Base-by-base conservation (phyloP, 2,329 filamentous ascomycete species). In the Calycina herbarum region DNA sequence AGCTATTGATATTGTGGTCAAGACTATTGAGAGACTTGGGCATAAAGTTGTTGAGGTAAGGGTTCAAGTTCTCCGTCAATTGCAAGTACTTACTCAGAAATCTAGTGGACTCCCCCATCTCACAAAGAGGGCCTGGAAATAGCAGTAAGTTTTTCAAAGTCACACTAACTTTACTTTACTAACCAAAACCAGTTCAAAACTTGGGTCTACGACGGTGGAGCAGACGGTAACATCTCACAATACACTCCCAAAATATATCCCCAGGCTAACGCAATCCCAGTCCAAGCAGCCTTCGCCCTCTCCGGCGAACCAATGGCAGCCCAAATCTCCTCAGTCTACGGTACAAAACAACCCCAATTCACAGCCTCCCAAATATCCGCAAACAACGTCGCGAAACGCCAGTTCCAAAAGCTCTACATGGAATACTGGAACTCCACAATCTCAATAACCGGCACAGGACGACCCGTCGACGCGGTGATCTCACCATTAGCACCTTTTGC, bases 391-490 rank as follows among this genome's bases (percentile, higher is more conserved):
- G 75, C 77, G 17, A 85, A 85, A 65, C 79, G 86, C 1, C 78
- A 83, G 31, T 84, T 81, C 60, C 84, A 87, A 70, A 84, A 83
- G 65, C 76, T 79, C 20, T 89, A 89, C 68, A 81, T 86, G 75
- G 86, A 89, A 61, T 89, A 75, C 64, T 75, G 71, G 73, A 76
- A 75, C 63, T 66, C 63, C 13, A 76, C 74, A 1, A 54, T 64
- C 2, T 54, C 68, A 10, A 29, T 71, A 17, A 71, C 70, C 5
- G 72, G 72, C 2, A 69, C 69, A 1, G 66, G 65, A 13, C 78
- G 81, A 60, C 78, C 82, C 1, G 84, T 89, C 0, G 87, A 90
- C 70, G 83, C 82, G 0, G 72, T 86, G 1, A 81, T 86, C 17
- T 77, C 79, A 66, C 82, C 83, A 0, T 70, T 84, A 8, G 81